phyloP scores from a whole-genome alignment of 805 yeast genomes.

The Saturnispora diversa region DNA sequence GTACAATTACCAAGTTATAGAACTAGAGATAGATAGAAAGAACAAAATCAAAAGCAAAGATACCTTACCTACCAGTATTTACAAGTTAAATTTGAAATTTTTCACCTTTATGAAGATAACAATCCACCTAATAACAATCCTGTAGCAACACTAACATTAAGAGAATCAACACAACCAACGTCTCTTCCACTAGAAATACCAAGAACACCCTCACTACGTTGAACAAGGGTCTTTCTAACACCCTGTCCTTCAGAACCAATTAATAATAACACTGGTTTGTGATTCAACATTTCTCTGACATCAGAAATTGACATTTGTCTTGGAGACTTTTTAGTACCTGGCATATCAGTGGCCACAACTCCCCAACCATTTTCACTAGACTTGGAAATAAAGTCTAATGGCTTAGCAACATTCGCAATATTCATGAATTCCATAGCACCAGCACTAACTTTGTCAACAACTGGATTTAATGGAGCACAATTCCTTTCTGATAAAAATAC shows the following conservation, averaged over 20 bases:
- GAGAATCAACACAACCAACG: slow-evolving; percentile 51
- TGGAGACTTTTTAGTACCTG: slow-evolving; percentile 19
- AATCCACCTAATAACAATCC: slow-evolving; percentile 41
- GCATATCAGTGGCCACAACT: slow-evolving; percentile 53
- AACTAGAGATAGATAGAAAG: no score
- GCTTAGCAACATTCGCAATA: slow-evolving; percentile 48
- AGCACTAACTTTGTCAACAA: slow-evolving; percentile 70
- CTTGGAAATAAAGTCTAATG: slow-evolving; percentile 53
- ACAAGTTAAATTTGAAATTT: neutral
- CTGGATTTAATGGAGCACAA: slow-evolving; percentile 69
- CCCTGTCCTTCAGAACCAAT: slow-evolving; percentile 87
- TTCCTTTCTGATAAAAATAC: slow-evolving; percentile 60
- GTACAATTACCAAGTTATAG: no score
- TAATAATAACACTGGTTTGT: slow-evolving; percentile 59
- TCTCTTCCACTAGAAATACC: slow-evolving; percentile 29
- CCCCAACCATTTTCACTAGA: slow-evolving; percentile 60
- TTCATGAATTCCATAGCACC: slow-evolving; percentile 77
- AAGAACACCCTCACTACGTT: slow-evolving; percentile 47
- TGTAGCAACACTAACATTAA: slow-evolving; percentile 87
- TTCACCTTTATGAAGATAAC: neutral
- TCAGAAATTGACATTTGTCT: slow-evolving; percentile 24
- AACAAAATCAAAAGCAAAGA: no score
- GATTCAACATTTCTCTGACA: slow-evolving; percentile 35
- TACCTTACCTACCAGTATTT: no score
- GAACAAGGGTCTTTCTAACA: slow-evolving; percentile 55